These are phyloP conservation scores for Aspergillus heteromorphus DNA, from an alignment of 495 filamentous ascomycete species.

Conservation along the genomic window DNA sequence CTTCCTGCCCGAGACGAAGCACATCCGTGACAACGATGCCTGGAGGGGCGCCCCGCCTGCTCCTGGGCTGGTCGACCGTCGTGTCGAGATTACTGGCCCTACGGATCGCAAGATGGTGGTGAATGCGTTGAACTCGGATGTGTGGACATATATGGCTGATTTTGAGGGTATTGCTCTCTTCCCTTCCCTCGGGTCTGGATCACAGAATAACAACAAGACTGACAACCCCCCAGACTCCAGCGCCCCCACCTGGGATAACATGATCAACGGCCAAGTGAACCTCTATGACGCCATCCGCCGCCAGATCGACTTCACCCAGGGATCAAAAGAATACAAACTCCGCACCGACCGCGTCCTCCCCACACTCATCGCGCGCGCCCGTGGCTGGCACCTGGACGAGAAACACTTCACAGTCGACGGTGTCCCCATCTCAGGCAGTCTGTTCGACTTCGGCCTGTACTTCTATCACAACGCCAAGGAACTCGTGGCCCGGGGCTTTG, in stretches of 20 bases:
- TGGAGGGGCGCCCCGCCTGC: conserved; percentile 95
- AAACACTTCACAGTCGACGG: conserved; percentile 97
- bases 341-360: conserved; percentile 77
- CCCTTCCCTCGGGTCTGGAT: neutral
- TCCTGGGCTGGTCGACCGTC: conserved; percentile 85
- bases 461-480: conserved; percentile 99
- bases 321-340: conserved; percentile 94
- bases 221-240: conserved; percentile 92
- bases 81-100: conserved; percentile 98
- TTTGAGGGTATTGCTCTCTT: conserved; percentile 67
- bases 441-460: conserved; percentile 98
- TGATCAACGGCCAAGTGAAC: conserved; percentile 98
- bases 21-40: conserved; percentile 88
- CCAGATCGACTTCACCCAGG: conserved; percentile 95
- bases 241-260: conserved; percentile 98
- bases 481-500: conserved; percentile 73
- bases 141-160: conserved; percentile 99
- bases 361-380: conserved; percentile 79
- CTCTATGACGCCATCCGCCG: conserved; percentile 94
- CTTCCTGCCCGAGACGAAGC: conserved; percentile 93
- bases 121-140: conserved; percentile 93
- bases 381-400: conserved; percentile 95
- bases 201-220: neutral
- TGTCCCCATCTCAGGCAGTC: conserved; percentile 83
- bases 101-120: conserved; percentile 99